phyloP scores from a whole-genome alignment of 768 basidiomycete genomes.

The Dacryopinax spathularia region DNA sequence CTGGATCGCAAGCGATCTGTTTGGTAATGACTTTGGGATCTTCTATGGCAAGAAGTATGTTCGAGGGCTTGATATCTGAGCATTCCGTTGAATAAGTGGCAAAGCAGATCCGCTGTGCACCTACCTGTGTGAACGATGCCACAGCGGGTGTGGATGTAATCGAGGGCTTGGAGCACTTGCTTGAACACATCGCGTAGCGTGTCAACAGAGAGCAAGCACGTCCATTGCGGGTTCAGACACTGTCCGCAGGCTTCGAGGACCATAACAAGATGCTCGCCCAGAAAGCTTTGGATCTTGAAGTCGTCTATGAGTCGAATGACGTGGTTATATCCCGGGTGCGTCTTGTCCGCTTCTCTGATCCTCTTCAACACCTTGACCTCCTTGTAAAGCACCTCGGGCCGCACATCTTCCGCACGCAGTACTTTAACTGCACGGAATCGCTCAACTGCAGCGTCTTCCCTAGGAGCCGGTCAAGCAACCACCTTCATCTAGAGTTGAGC shows the following conservation, averaged over 20 bases:
- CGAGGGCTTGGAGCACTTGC: constrained; percentile 6
- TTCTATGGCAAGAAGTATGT: not conserved
- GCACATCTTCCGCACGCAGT: not conserved
- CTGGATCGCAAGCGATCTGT: not conserved
- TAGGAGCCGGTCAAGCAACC: not conserved
- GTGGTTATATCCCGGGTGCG: not conserved
- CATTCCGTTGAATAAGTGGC: not conserved
- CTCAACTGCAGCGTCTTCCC: not conserved
- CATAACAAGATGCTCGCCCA: not conserved
- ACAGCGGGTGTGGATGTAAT: constrained; percentile 9
- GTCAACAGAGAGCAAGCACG: not conserved
- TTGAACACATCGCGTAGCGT: not conserved
- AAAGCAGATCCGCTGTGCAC: not conserved
- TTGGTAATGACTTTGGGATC: not conserved
- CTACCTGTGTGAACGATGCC: constrained; percentile 5
- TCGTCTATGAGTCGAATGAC: not conserved
- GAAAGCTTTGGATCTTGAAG: not conserved
- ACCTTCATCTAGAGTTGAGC: not conserved
- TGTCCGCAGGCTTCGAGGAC: not conserved
- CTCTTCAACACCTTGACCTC: not conserved
- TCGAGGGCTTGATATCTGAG: not conserved
- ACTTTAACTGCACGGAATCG: not conserved
- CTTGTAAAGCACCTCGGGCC: not conserved
- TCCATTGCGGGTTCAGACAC: not conserved
- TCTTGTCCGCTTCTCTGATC: not conserved